Percentiles rank a stretch among this genome's conserved stretches.
phyloP scores from a whole-genome alignment of 2,329 filamentous ascomycete species.

The Pestalotiopsis sp. region DNA sequence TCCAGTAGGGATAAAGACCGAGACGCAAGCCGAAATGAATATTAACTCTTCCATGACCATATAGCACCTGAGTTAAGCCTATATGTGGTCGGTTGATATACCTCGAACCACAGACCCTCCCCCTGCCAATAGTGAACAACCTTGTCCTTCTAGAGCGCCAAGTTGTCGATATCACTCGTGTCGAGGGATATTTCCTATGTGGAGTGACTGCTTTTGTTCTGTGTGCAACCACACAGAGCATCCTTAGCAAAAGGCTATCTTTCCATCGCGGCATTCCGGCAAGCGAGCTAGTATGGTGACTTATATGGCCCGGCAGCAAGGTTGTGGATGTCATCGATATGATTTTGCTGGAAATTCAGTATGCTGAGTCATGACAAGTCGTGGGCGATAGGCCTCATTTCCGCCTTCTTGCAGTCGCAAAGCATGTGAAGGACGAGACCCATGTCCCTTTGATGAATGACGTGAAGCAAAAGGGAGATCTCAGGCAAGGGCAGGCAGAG shows the following conservation, averaged over 20 bases:
- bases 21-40: slow-evolving; percentile 38
- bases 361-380: not conserved
- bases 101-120: slow-evolving; percentile 23
- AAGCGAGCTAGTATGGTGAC: not conserved
- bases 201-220: not conserved
- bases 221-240: slow-evolving; percentile 6
- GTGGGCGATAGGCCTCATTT: not conserved
- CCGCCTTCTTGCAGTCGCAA: not conserved
- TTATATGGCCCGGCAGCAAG: not conserved
- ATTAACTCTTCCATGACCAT: slow-evolving; percentile 31
- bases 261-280: not conserved
- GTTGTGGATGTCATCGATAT: not conserved
- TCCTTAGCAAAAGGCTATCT: not conserved
- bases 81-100: slow-evolving; percentile 41
- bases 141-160: slow-evolving; percentile 12
- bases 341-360: not conserved
- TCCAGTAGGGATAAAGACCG: not conserved
- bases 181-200: not conserved
- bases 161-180: not conserved
- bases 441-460: slow-evolving; percentile 3
- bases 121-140: slow-evolving; percentile 21
- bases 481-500: not conserved
- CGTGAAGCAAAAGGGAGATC: slow-evolving; percentile 4
- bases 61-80: slow-evolving; percentile 34
- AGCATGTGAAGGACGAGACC: slow-evolving; percentile 4